Conservation (phyloP, 2,329 filamentous ascomycete genomes). For the Lasiodiplodia sp. region DNA sequence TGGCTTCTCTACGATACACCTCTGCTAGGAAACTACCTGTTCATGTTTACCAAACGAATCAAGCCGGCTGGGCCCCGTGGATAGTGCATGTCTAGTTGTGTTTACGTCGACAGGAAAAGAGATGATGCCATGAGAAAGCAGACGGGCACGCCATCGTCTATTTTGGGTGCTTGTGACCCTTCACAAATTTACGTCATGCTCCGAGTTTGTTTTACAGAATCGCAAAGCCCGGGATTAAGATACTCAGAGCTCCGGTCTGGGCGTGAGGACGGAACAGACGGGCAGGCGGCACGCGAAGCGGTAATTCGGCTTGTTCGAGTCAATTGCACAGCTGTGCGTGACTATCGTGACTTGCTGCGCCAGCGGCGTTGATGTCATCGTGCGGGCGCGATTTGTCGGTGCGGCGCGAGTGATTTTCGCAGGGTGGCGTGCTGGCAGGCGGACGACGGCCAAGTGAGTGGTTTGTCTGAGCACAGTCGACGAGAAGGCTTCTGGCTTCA, state of each 20-base stretch:
- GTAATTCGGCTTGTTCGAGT: background rate
- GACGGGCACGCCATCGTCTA: background rate
- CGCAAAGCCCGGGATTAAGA: background rate
- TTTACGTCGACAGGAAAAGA: background rate
- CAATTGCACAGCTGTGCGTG: background rate
- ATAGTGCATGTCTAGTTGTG: background rate
- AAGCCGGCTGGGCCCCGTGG: conserved; percentile 14
- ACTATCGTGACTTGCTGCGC: background rate
- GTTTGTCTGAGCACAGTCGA: background rate
- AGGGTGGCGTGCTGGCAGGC: background rate
- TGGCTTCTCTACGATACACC: conserved; percentile 30
- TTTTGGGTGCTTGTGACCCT: background rate
- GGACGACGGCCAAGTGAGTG: background rate
- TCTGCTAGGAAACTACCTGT: conserved; percentile 28
- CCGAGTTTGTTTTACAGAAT: background rate
- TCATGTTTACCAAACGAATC: conserved; percentile 26
- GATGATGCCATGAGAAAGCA: background rate
- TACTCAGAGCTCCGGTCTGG: background rate
- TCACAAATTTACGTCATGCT: background rate
- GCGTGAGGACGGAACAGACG: background rate
- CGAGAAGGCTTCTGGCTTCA: background rate
- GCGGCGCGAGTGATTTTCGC: conserved; percentile 3
- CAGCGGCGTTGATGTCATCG: conserved; percentile 11
- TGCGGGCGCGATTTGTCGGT: background rate
- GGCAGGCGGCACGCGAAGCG: background rate